phyloP scores from a whole-genome alignment of 2,329 filamentous ascomycete species.

The Alternaria atra region DNA sequence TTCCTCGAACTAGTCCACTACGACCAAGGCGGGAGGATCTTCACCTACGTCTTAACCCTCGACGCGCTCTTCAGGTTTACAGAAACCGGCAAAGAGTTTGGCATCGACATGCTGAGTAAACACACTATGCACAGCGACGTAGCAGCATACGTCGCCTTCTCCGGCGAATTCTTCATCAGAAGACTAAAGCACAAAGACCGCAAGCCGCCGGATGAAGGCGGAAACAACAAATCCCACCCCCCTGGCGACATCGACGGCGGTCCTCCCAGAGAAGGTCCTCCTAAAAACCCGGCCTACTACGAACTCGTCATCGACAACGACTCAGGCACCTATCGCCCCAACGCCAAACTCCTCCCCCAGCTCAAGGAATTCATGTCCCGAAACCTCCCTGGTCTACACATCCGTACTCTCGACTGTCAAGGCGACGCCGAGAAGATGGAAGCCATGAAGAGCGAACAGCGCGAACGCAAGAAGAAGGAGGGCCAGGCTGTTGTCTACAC shows the following conservation, averaged over 20 bases:
- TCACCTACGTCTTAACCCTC: slow-evolving; percentile 90
- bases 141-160: slow-evolving; percentile 87
- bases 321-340: slow-evolving; percentile 90
- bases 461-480: slow-evolving; percentile 73
- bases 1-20: slow-evolving; percentile 89
- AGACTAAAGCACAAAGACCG: slow-evolving; percentile 65
- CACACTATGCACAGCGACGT: slow-evolving; percentile 98
- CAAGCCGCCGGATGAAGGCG: slow-evolving; percentile 44
- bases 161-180: slow-evolving; percentile 91
- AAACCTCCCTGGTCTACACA: slow-evolving; percentile 80
- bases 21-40: slow-evolving; percentile 84
- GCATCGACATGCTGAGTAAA: slow-evolving; percentile 90
- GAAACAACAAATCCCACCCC: slow-evolving; percentile 60
- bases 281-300: slow-evolving; percentile 69
- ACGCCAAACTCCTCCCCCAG: slow-evolving; percentile 75
- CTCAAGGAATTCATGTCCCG: slow-evolving; percentile 74
- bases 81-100: slow-evolving; percentile 94
- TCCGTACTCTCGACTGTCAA: slow-evolving; percentile 77
- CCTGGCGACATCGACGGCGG: slow-evolving; percentile 59
- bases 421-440: slow-evolving; percentile 75
- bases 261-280: slow-evolving; percentile 50
- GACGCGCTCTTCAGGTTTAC: slow-evolving; percentile 90
- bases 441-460: slow-evolving; percentile 79
- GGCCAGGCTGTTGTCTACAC: slow-evolving; percentile 63
- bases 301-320: slow-evolving; percentile 95